Conservation (phyloP, 352 stramenopile genomes). For the Albugo candida region DNA sequence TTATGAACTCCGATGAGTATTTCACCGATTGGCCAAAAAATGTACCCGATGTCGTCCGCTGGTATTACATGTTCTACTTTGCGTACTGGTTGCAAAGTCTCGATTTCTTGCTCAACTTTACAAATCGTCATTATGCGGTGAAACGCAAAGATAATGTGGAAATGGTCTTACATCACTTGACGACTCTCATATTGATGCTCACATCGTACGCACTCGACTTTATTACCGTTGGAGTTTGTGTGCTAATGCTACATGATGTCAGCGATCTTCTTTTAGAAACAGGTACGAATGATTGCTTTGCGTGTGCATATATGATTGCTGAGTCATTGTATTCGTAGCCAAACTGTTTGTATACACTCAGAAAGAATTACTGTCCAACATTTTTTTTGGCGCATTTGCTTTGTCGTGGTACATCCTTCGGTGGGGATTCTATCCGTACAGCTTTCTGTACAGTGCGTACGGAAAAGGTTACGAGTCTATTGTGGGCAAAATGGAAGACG, state of each 20-base stretch:
- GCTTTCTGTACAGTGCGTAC: constrained; percentile 41
- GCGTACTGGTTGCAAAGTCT: constrained; percentile 66
- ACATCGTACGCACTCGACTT: constrained; percentile 56
- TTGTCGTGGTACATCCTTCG: constrained; percentile 54
- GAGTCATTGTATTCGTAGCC: constrained; percentile 11
- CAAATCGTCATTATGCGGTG: constrained; percentile 60
- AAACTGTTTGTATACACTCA: constrained; percentile 68
- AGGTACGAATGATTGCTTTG: constrained; percentile 9
- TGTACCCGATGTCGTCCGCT: constrained; percentile 29
- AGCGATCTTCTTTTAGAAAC: constrained; percentile 58
- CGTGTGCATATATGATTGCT: too few species aligned
- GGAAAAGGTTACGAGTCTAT: constrained; percentile 7
- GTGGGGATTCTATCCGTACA: constrained; percentile 51
- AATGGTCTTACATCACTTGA: constrained; percentile 66
- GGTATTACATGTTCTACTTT: constrained; percentile 79
- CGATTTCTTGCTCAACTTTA: constrained; percentile 69
- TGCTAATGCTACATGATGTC: constrained; percentile 70
- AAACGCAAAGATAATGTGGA: constrained; percentile 70
- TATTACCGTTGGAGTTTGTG: constrained; percentile 43
- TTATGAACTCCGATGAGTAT: constrained; percentile 49
- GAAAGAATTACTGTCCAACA: constrained; percentile 37
- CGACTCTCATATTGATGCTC: constrained; percentile 57
- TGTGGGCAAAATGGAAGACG: background rate
- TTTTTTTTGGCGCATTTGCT: constrained; percentile 47
- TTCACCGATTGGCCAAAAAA: constrained; percentile 31